A percentile compares a stretch with the other conserved stretches of the same genome.
These are phyloP conservation scores for Daedaleopsis nitida DNA, from an alignment of 768 basidiomycete species.

Conservation along the genomic window DNA sequence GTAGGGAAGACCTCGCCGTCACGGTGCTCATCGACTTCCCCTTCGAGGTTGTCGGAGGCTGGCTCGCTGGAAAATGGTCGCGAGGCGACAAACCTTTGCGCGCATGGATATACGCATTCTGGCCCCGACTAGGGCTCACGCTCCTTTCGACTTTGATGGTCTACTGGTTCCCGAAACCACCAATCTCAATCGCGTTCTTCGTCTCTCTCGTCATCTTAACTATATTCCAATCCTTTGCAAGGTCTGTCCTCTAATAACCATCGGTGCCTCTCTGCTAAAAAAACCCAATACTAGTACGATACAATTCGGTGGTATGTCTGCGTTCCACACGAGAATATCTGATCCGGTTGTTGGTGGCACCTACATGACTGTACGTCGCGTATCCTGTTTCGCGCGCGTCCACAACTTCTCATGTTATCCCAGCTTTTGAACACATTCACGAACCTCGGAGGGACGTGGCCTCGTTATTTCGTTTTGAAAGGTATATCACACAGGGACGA, in stretches of 20 bases:
- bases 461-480: conserved; percentile 93
- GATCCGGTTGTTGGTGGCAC: conserved; percentile 98
- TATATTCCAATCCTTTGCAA: conserved; percentile 79
- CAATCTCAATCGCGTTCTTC: conserved; percentile 78
- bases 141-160: conserved; percentile 76
- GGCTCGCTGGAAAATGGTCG: conserved; percentile 92
- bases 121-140: conserved; percentile 80
- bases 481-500: too few species aligned
- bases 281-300: conserved; percentile 63
- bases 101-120: conserved; percentile 91
- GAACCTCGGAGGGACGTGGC: conserved; percentile 99
- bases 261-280: too few species aligned
- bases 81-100: conserved; percentile 75
- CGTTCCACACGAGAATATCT: conserved; percentile 95
- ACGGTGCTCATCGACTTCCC: conserved; percentile 97
- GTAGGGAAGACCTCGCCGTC: conserved; percentile 93
- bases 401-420: background rate
- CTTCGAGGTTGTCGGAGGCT: conserved; percentile 94
- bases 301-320: conserved; percentile 99
- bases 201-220: conserved; percentile 78
- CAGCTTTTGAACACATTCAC: conserved; percentile 94
- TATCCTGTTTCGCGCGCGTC: background rate
- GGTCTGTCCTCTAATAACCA: conserved; percentile 36
- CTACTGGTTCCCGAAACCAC: conserved; percentile 79
- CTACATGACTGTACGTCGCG: conserved; percentile 88